These are phyloP conservation scores for Penicillium pancosmium DNA, from an alignment of 495 filamentous ascomycete genomes.

Conservation along the genomic window DNA sequence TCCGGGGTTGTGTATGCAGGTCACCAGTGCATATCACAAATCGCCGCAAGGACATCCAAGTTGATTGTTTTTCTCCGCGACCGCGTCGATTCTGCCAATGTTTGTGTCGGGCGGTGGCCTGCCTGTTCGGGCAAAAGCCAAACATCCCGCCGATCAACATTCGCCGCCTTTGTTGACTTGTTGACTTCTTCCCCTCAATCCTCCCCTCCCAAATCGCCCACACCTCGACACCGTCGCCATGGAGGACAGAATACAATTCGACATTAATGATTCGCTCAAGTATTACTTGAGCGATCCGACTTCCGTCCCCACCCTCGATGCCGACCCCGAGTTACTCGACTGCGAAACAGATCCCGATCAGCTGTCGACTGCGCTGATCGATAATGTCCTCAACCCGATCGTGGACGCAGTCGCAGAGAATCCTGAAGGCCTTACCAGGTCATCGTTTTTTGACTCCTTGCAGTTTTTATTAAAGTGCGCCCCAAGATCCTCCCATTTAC, in stretches of 20 bases:
- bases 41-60: not conserved
- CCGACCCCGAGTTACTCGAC: conserved; percentile 80
- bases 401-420: conserved; percentile 91
- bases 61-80: conserved; percentile 23
- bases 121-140: conserved; percentile 31
- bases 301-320: conserved; percentile 82
- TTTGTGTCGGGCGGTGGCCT: conserved; percentile 14
- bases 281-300: conserved; percentile 91
- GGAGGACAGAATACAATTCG: conserved; percentile 78
- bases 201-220: conserved; percentile 6
- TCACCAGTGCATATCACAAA: no score
- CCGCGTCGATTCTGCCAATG: conserved; percentile 6
- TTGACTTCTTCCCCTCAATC: conserved; percentile 14
- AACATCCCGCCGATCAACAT: conserved; percentile 32
- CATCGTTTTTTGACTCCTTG: conserved; percentile 83
- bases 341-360: conserved; percentile 91
- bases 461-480: conserved; percentile 97
- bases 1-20: no score
- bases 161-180: conserved; percentile 11
- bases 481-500: conserved; percentile 58
- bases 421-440: conserved; percentile 80
- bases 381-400: conserved; percentile 85
- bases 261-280: conserved; percentile 95
- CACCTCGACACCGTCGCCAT: conserved; percentile 51
- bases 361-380: conserved; percentile 73